Base-by-base conservation (phyloP, 1,284 basidiomycete genomes). In the Leccinum pseudoinsigne region DNA sequence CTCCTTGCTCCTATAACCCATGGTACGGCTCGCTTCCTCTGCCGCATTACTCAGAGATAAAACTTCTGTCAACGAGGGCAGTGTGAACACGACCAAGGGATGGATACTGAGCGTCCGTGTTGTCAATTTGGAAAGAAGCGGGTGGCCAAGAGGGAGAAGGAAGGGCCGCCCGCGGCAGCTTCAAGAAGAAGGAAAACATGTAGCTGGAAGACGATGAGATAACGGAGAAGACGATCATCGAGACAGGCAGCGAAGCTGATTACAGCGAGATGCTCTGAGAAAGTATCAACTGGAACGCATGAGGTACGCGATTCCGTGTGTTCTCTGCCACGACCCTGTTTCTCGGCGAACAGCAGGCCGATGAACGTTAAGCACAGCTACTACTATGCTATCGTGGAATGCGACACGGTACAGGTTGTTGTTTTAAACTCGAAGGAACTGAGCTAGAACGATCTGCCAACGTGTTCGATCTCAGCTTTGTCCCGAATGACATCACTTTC, bases 401-500 rank as follows among this genome's bases (percentile, higher is more conserved):
- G 95, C 74, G 92, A 97, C 71, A 86, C 88, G 8, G 80, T 86
- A 26, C 23, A 88, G 38, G 85, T 94, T 3, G 94, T 96, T 1
- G 82, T 86, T 6, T 89, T 95, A 58, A 98, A 74, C 84, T 98
- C 40, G 92, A 98, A 68, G 95, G 95, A 14, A 94, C 97, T 3
- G 97, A 99, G 76, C 87, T 99, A 55, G 97, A 99, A 76, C 89
- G 94, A 31, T 98, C 97, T 0, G 97, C 97, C 5, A 99, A 99
- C 74, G 84, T 98, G 10, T 93, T 99, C 68, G 94, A 99, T 72
- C 79, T 99, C 57, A 95, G 94, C 72, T 97, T 93, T 76, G 93
- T 98, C 2, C 95, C 95, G 0, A 92, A 97, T 59, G 92, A 86
- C 36, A 97, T 98, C 93, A 82, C 82, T 0, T 98, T 99, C 72